Conservation (phyloP, 2,329 filamentous ascomycete species). For the Neopestalotiopsis rosae region DNA sequence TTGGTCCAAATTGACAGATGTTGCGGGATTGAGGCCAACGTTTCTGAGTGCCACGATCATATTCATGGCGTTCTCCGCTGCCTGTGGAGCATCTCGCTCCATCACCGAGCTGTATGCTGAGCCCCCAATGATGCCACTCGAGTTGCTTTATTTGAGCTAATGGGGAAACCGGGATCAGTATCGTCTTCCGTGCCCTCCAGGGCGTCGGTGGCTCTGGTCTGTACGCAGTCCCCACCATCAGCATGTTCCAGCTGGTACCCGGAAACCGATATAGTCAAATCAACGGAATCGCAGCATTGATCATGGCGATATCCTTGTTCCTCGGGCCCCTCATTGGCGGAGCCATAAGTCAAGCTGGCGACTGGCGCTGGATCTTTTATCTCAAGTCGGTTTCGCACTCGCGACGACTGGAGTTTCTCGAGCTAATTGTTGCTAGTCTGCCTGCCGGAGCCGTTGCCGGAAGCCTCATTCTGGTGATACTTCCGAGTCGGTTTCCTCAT, state of each 20-base stretch:
- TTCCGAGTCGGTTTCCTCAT: conserved; percentile 35
- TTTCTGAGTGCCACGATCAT: conserved; percentile 41
- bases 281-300: conserved; percentile 40
- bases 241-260: conserved; percentile 42
- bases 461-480: neutral
- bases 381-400: conserved; percentile 44
- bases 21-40: no score
- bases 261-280: conserved; percentile 38
- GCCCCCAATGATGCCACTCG: neutral
- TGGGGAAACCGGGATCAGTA: conserved; percentile 35
- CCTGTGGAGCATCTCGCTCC: neutral
- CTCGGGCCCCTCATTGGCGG: conserved; percentile 51
- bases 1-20: no score
- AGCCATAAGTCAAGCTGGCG: conserved; percentile 42
- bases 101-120: neutral
- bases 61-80: conserved; percentile 40
- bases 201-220: conserved; percentile 53
- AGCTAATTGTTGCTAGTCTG: no score
- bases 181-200: conserved; percentile 44
- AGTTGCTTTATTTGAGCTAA: neutral
- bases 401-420: no score
- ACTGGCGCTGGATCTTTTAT: conserved; percentile 54
- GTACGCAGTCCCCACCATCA: conserved; percentile 46
- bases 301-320: conserved; percentile 46
- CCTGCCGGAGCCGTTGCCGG: neutral